These are phyloP conservation scores for Pilatotrama ljubarskyi DNA, from an alignment of 768 basidiomycete genomes.

Conservation along the genomic window DNA sequence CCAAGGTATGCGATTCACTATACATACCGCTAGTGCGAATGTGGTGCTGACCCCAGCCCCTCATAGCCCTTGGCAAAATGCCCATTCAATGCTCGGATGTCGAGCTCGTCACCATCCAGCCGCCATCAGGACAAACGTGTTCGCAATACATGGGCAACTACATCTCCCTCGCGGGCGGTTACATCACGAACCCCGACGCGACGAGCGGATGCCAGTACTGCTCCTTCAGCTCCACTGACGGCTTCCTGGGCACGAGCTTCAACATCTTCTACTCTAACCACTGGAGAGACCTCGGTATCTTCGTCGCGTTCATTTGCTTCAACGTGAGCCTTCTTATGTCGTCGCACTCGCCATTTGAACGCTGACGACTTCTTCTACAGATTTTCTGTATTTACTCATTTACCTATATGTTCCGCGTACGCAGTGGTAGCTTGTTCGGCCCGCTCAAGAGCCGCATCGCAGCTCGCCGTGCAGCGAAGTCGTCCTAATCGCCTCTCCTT, in stretches of 20 bases:
- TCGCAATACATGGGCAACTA: constrained; percentile 44
- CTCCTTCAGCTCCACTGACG: constrained; percentile 55
- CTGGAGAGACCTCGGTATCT: constrained; percentile 50
- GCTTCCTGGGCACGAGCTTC: constrained; percentile 54
- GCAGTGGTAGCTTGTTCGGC: constrained; percentile 16
- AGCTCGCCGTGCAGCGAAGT: constrained; percentile 1
- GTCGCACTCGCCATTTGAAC: not conserved
- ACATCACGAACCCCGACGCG: constrained; percentile 43
- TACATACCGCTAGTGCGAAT: too few relatives aligned
- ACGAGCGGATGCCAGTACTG: constrained; percentile 53
- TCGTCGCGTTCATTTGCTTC: constrained; percentile 44
- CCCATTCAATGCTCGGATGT: constrained; percentile 54
- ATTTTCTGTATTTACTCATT: constrained; percentile 46
- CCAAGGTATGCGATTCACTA: constrained; percentile 50
- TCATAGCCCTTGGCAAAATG: constrained; percentile 50
- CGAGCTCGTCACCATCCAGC: constrained; percentile 60
- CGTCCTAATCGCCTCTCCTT: not conserved
- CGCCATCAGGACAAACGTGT: constrained; percentile 50
- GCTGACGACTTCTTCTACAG: constrained; percentile 33
- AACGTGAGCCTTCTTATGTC: constrained; percentile 44
- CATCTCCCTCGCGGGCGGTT: constrained; percentile 45
- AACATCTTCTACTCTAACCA: constrained; percentile 57
- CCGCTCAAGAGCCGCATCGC: constrained; percentile 11
- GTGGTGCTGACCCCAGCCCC: too few relatives aligned
- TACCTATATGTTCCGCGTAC: constrained; percentile 59